Conservation (phyloP, 192 early-diverging fungal genomes). For the Rhizophagus clarus region DNA sequence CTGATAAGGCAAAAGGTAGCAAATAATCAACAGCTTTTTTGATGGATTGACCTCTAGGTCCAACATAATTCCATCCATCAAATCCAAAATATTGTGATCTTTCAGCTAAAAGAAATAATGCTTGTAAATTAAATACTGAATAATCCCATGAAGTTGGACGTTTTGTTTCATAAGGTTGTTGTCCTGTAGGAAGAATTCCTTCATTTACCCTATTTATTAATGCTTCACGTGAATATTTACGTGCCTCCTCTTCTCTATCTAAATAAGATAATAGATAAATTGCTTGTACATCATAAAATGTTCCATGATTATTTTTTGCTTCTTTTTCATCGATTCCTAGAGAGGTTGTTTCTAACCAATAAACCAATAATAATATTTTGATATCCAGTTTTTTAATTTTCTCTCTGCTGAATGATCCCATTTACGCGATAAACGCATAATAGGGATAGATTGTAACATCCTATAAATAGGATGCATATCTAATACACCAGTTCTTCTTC, state of each 20-base stretch:
- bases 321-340: slow-evolving; percentile 34
- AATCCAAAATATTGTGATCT: slow-evolving; percentile 42
- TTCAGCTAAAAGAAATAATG: slow-evolving; percentile 44
- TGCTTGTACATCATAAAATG: slow-evolving; percentile 58
- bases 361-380: slow-evolving; percentile 43
- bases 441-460: slow-evolving; percentile 44
- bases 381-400: slow-evolving; percentile 42
- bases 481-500: slow-evolving; percentile 45
- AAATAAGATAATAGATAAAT: slow-evolving; percentile 49
- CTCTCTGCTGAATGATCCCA: slow-evolving; percentile 39
- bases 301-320: slow-evolving; percentile 57
- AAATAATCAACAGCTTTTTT: slow-evolving; percentile 56
- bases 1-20: slow-evolving; percentile 47
- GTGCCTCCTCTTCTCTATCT: slow-evolving; percentile 37
- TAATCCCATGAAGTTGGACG: slow-evolving; percentile 54
- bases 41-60: slow-evolving; percentile 47
- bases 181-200: slow-evolving; percentile 43
- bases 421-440: slow-evolving; percentile 35
- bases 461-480: slow-evolving; percentile 45
- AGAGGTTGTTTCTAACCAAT: slow-evolving; percentile 40
- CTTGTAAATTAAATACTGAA: slow-evolving; percentile 52
- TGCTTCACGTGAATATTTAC: slow-evolving; percentile 29
- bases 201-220: slow-evolving; percentile 43
- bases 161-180: slow-evolving; percentile 45
- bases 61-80: slow-evolving; percentile 45